Conservation (phyloP, 2,329 filamentous ascomycete genomes). For the Apiospora koreana region DNA sequence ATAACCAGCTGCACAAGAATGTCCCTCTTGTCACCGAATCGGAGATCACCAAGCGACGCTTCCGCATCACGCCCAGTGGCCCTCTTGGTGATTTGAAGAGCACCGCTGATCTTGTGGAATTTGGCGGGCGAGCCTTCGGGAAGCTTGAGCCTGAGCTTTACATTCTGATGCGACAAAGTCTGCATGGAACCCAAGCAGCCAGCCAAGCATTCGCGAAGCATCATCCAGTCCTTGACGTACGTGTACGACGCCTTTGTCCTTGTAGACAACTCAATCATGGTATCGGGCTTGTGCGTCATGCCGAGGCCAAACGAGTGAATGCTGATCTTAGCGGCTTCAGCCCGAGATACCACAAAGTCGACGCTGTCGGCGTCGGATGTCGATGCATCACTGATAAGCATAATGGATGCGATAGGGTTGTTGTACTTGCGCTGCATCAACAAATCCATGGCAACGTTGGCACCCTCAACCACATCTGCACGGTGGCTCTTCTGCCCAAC, state of each 20-base stretch:
- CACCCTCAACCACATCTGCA: conserved; percentile 94
- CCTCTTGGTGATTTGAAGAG: conserved; percentile 92
- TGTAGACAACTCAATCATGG: conserved; percentile 95
- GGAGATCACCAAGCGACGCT: conserved; percentile 84
- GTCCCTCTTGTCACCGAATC: conserved; percentile 93
- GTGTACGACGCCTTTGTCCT: conserved; percentile 96
- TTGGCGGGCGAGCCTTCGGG: conserved; percentile 97
- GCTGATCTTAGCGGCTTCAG: conserved; percentile 94
- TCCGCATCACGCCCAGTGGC: conserved; percentile 94
- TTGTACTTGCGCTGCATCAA: conserved; percentile 97
- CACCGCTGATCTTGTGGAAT: conserved; percentile 97
- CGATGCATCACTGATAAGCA: conserved; percentile 96
- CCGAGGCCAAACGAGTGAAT: conserved; percentile 97
- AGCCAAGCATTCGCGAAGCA: conserved; percentile 93
- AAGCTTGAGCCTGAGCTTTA: conserved; percentile 89
- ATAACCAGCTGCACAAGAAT: conserved; percentile 94
- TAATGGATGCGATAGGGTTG: conserved; percentile 92
- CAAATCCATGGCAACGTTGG: conserved; percentile 97
- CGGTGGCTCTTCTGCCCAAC: conserved; percentile 96
- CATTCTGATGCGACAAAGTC: conserved; percentile 95
- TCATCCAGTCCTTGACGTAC: conserved; percentile 99
- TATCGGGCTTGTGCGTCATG: conserved; percentile 96
- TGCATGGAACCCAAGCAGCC: conserved; percentile 91
- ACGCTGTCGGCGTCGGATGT: conserved; percentile 93
- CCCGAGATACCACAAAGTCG: conserved; percentile 94